These are phyloP conservation scores for Cryptococcus amylolentus DNA, from an alignment of 1,284 basidiomycete species.

Conservation along the genomic window DNA sequence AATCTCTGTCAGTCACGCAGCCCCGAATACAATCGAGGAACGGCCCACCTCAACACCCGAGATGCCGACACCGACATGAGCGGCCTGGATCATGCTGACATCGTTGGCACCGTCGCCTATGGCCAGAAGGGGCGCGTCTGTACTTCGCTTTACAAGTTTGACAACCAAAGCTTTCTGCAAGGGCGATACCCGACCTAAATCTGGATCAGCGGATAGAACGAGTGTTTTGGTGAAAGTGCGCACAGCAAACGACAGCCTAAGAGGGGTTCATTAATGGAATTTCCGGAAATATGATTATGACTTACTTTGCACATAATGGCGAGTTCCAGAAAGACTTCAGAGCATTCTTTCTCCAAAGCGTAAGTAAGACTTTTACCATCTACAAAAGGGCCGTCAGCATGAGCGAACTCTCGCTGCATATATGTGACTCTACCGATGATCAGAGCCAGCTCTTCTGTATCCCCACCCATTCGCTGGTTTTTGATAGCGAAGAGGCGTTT, in stretches of 20 bases:
- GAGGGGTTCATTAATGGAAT: neutral
- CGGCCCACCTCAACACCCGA: constrained; percentile 83
- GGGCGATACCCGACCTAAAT: constrained; percentile 86
- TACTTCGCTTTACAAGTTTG: constrained; percentile 96
- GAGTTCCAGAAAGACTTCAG: constrained; percentile 86
- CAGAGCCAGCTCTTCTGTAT: constrained; percentile 89
- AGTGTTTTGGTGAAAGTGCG: constrained; percentile 31
- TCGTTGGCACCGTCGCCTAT: constrained; percentile 70
- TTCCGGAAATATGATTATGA: neutral
- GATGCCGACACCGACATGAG: constrained; percentile 83
- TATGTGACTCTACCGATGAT: constrained; percentile 68
- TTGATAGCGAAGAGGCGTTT: constrained; percentile 89
- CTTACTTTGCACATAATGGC: constrained; percentile 86
- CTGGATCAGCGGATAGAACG: constrained; percentile 2
- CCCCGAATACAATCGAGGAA: neutral
- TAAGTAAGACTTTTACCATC: constrained; percentile 93
- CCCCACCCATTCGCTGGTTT: constrained; percentile 83
- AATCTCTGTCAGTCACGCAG: constrained; percentile 1
- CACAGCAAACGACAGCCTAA: constrained; percentile 88
- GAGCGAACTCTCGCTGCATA: neutral
- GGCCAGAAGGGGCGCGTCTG: constrained; percentile 83
- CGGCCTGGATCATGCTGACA: constrained; percentile 61
- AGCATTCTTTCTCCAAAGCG: constrained; percentile 88
- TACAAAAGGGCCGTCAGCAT: constrained; percentile 35
- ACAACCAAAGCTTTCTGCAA: constrained; percentile 97